phyloP scores from a whole-genome alignment of 2,329 filamentous ascomycete species.

The Aspergillus novoparasiticus region DNA sequence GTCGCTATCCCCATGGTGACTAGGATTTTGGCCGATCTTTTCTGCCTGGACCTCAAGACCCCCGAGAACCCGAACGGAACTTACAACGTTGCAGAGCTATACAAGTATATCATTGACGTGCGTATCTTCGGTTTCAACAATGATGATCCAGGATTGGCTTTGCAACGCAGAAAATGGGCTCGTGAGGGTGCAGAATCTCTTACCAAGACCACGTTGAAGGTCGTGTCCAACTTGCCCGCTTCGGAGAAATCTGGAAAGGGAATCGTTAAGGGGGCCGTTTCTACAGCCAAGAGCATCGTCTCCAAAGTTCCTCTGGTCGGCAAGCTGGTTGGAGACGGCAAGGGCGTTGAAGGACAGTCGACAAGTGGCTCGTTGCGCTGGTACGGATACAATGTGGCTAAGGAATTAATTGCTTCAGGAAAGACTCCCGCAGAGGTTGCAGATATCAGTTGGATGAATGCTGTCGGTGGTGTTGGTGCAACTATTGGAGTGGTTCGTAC shows the following conservation, averaged over 20 bases:
- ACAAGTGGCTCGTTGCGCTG: slow-evolving; percentile 39
- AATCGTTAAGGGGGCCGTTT: background rate
- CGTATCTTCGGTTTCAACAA: slow-evolving; percentile 53
- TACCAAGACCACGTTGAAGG: slow-evolving; percentile 42
- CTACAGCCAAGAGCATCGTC: background rate
- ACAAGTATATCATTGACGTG: slow-evolving; percentile 49
- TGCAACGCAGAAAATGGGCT: slow-evolving; percentile 49
- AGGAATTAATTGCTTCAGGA: slow-evolving; percentile 36
- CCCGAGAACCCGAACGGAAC: slow-evolving; percentile 28
- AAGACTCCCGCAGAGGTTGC: slow-evolving; percentile 18
- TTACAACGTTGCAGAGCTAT: slow-evolving; percentile 59
- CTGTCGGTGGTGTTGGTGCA: slow-evolving; percentile 46
- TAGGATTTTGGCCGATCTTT: slow-evolving; percentile 28
- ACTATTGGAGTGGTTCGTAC: slow-evolving; percentile 42
- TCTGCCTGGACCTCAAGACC: slow-evolving; percentile 27
- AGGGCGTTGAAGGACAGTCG: background rate
- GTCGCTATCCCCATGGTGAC: slow-evolving; percentile 30
- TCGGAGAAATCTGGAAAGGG: background rate
- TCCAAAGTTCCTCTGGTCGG: background rate
- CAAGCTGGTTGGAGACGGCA: background rate
- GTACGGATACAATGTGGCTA: slow-evolving; percentile 43
- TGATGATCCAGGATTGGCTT: slow-evolving; percentile 51
- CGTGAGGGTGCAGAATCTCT: slow-evolving; percentile 43
- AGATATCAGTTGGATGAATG: slow-evolving; percentile 24
- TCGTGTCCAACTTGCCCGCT: slow-evolving; percentile 28